phyloP scores from a whole-genome alignment of 352 stramenopile genomes.

The Phytopythium aichiense region DNA sequence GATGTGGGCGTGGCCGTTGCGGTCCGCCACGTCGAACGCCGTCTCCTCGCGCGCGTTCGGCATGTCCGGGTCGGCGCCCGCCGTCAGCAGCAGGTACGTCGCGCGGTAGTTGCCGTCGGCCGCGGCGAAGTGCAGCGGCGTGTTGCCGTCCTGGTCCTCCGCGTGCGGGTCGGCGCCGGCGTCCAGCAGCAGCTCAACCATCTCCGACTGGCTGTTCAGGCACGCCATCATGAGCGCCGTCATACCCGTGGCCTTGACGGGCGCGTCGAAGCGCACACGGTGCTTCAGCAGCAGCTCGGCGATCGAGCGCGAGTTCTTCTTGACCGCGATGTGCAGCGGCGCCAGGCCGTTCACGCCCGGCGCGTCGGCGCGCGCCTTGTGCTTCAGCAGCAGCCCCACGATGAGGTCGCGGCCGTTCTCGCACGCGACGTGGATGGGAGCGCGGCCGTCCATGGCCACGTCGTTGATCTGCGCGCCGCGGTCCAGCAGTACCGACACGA shows the following conservation, averaged over 20 bases:
- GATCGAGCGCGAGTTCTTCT: constrained; percentile 42
- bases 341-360: constrained; percentile 41
- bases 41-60: constrained; percentile 77
- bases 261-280: constrained; percentile 44
- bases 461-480: constrained; percentile 56
- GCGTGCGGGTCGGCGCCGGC: constrained; percentile 66
- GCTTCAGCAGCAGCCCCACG: constrained; percentile 54
- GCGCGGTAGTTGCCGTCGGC: constrained; percentile 70
- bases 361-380: constrained; percentile 45
- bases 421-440: constrained; percentile 55
- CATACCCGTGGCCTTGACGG: constrained; percentile 32
- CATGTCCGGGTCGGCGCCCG: constrained; percentile 80
- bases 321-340: constrained; percentile 59
- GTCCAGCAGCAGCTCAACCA: constrained; percentile 73
- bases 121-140: constrained; percentile 74
- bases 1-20: constrained; percentile 62
- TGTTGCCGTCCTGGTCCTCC: constrained; percentile 79
- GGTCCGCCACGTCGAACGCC: constrained; percentile 71
- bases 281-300: constrained; percentile 40
- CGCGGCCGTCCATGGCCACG: constrained; percentile 44
- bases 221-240: constrained; percentile 75
- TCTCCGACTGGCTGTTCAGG: constrained; percentile 41
- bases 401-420: constrained; percentile 53
- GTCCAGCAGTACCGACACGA: constrained; percentile 67
- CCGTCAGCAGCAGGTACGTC: constrained; percentile 77